Evolutionary conservation across 2,329 filamentous ascomycete genomes (phyloP).

Genomic region (Arthrobotrys entomopaga): DNA sequence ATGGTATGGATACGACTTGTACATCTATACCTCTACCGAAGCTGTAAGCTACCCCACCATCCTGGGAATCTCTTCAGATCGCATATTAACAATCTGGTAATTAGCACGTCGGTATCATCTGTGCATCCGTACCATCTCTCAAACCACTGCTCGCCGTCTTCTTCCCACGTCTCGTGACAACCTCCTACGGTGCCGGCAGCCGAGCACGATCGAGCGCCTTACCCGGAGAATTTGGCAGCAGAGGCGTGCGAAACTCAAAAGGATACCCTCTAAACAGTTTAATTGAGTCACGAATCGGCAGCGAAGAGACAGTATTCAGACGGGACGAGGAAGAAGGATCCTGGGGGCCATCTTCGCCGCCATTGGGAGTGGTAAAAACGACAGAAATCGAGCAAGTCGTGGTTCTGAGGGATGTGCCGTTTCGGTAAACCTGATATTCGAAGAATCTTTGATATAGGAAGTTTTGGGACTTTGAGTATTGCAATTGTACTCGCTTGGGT

Average conservation of each 20-base stretch:
- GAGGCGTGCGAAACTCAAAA: slow-evolving; percentile 40
- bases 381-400: slow-evolving; percentile 46
- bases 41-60: slow-evolving; percentile 32
- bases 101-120: slow-evolving; percentile 54
- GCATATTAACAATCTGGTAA: slow-evolving; percentile 8
- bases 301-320: slow-evolving; percentile 49
- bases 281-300: slow-evolving; percentile 36
- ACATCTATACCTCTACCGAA: slow-evolving; percentile 51
- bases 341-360: slow-evolving; percentile 1
- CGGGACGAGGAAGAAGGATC: slow-evolving; percentile 24
- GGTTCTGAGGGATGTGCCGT: slow-evolving; percentile 29
- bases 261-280: slow-evolving; percentile 44
- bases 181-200: slow-evolving; percentile 39
- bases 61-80: background rate
- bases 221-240: slow-evolving; percentile 31
- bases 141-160: slow-evolving; percentile 47
- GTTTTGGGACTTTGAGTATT: background rate
- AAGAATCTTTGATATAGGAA: background rate
- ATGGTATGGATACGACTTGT: slow-evolving; percentile 52
- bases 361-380: slow-evolving; percentile 43
- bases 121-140: slow-evolving; percentile 46
- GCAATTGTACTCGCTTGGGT: background rate
- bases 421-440: slow-evolving; percentile 10
- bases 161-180: slow-evolving; percentile 46
- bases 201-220: slow-evolving; percentile 30